These are phyloP conservation scores for Forsythia viridissima DNA, from an alignment of 257 asterid species.

Conservation along the genomic window DNA sequence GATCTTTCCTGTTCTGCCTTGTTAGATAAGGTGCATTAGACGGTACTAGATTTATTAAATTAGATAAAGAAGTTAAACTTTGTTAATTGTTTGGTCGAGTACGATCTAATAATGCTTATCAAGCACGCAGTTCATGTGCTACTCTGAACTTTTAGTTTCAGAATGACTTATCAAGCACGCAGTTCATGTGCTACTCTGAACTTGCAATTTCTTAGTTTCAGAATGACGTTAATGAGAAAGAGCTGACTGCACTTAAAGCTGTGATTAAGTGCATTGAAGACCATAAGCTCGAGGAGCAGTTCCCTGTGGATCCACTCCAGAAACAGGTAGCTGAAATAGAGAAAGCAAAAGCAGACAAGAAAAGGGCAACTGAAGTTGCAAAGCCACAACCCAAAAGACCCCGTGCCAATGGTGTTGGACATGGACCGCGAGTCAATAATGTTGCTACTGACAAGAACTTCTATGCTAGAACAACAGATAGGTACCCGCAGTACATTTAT, in stretches of 20 bases:
- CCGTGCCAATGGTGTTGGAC: conserved; percentile 73
- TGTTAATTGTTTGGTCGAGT: neutral
- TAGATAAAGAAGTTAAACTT: neutral
- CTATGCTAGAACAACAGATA: conserved; percentile 59
- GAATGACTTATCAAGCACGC: neutral
- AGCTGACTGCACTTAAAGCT: conserved; percentile 87
- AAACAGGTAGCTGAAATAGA: conserved; percentile 77
- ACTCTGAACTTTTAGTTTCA: neutral
- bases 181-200: neutral
- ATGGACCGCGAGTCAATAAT: conserved; percentile 58
- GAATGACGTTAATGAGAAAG: conserved; percentile 84
- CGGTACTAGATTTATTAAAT: neutral
- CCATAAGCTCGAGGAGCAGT: conserved; percentile 74
- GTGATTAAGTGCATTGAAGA: conserved; percentile 90
- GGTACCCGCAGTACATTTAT: conserved; percentile 81
- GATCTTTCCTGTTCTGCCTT: neutral
- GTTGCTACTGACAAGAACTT: conserved; percentile 64
- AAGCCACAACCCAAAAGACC: conserved; percentile 96
- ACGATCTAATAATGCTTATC: neutral
- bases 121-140: neutral
- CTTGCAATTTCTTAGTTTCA: conserved; percentile 35
- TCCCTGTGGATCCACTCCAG: conserved; percentile 84
- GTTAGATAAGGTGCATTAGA: neutral
- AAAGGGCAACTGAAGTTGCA: conserved; percentile 88
- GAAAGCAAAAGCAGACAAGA: conserved; percentile 94